These are phyloP conservation scores for Aspergillus sp. DNA, from an alignment of 2,329 filamentous ascomycete genomes.

Conservation along the genomic window DNA sequence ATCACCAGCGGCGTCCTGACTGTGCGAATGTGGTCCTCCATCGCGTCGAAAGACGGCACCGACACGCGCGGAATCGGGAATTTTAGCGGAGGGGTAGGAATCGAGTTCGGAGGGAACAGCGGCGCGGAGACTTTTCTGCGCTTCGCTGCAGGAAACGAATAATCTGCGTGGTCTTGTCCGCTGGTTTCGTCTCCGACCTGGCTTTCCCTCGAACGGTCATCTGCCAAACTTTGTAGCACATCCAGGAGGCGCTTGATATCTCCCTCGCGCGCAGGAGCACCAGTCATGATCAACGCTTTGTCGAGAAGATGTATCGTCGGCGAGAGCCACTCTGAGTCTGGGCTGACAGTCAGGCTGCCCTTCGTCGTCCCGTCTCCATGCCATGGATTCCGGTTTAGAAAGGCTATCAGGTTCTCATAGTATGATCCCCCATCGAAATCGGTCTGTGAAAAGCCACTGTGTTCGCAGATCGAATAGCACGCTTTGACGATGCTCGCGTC, in stretches of 20 bases:
- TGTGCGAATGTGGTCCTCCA: conserved; percentile 59
- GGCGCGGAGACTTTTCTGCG: conserved; percentile 30
- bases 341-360: conserved; percentile 9
- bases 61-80: conserved; percentile 39
- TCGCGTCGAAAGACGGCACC: conserved; percentile 55
- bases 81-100: conserved; percentile 32
- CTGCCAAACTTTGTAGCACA: conserved; percentile 26
- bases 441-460: conserved; percentile 14
- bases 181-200: not conserved
- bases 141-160: conserved; percentile 20
- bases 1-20: conserved; percentile 65
- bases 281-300: conserved; percentile 71
- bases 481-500: conserved; percentile 54
- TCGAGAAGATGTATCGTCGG: conserved; percentile 67
- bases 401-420: conserved; percentile 10
- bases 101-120: conserved; percentile 31
- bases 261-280: conserved; percentile 56
- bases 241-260: conserved; percentile 38
- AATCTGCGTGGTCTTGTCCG: conserved; percentile 4
- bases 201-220: not conserved
- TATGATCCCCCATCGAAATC: conserved; percentile 5
- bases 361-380: conserved; percentile 9
- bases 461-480: conserved; percentile 28
- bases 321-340: conserved; percentile 48
- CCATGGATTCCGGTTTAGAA: conserved; percentile 7